These are phyloP conservation scores for Crinitomyces ghanaensis DNA, from an alignment of 805 yeast genomes.

Conservation along the genomic window DNA sequence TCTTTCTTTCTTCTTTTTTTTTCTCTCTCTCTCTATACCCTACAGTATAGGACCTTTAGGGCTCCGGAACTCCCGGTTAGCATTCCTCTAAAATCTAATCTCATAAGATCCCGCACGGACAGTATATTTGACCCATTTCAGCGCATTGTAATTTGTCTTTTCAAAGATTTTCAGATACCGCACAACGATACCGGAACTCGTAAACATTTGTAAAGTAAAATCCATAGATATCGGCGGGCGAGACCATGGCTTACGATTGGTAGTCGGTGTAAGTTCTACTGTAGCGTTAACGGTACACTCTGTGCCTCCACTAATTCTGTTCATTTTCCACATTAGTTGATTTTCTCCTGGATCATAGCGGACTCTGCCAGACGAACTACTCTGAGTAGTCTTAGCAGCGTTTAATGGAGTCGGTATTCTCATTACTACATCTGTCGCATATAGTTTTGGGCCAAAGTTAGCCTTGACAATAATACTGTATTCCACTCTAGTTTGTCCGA, in stretches of 20 bases:
- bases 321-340: constrained; percentile 57
- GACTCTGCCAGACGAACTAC: constrained; percentile 50
- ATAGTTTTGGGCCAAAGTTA: constrained; percentile 38
- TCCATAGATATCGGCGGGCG: constrained; percentile 65
- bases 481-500: constrained; percentile 37
- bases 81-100: constrained; percentile 52
- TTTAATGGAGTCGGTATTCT: constrained; percentile 61
- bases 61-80: no score
- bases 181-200: constrained; percentile 66
- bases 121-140: constrained; percentile 80
- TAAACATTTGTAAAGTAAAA: constrained; percentile 62
- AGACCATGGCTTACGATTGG: constrained; percentile 37
- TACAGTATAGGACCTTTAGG: no score
- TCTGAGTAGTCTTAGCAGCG: constrained; percentile 35
- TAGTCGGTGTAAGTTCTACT: constrained; percentile 29
- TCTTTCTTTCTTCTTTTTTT: no score
- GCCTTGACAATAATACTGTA: constrained; percentile 55
- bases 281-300: constrained; percentile 52
- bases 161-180: constrained; percentile 57
- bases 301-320: constrained; percentile 54
- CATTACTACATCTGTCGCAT: constrained; percentile 53
- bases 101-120: constrained; percentile 75
- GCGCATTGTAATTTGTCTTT: constrained; percentile 50
- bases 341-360: constrained; percentile 57
- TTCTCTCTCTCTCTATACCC: no score